Base-by-base conservation (phyloP, 139 green algal genomes). In the Chlorella sp. region DNA sequence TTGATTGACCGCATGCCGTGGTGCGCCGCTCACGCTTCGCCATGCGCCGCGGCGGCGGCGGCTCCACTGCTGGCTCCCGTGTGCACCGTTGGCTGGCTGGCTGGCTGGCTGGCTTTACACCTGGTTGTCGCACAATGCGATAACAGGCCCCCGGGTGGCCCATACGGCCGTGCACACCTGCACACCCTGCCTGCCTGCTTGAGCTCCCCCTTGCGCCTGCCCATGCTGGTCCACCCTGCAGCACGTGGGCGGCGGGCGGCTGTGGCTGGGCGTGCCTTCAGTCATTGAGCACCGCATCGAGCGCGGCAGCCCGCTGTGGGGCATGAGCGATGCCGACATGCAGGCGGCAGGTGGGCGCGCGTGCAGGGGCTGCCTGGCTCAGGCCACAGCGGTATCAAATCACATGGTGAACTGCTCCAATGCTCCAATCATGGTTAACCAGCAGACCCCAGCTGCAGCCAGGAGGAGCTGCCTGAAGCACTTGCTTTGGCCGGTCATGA, bases 181-280 rank as follows among this genome's bases (percentile, higher is more conserved):
- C 28, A n/a, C 28, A 13, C 7, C 23, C 26, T 68, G 20, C 21
- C 21, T 28, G 20, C 23, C 4, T 68, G 62, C 62, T n/a, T 32
- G 20, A 2, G 39, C 30, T 60, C 44, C 44, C 44, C 7, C 44
- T 17, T 55, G 44, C 11, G 13, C 38, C 6, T 81, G 34, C 79
- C 87, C 83, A 47, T 88, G 23, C 72, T 60, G 0, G 63, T 87
- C 56, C 84, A 88, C n/a, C 75, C 84, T 4, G 85, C 87, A 47
- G 55, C 88, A 71, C 85, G 72, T n/a, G 39, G 78, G 82, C 73
- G 86, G 65, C 71, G 47, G 87, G 28, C 86, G 71, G 44, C 80
- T 94, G 32, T 90, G 89, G 86, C 90, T 95, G 70, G 92, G 92
- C 0, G 80, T 95, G 78, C 92, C 92, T 9, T 89, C 88, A 18